Conservation (phyloP, 306 rosid genomes). For the Lupinus albus region DNA sequence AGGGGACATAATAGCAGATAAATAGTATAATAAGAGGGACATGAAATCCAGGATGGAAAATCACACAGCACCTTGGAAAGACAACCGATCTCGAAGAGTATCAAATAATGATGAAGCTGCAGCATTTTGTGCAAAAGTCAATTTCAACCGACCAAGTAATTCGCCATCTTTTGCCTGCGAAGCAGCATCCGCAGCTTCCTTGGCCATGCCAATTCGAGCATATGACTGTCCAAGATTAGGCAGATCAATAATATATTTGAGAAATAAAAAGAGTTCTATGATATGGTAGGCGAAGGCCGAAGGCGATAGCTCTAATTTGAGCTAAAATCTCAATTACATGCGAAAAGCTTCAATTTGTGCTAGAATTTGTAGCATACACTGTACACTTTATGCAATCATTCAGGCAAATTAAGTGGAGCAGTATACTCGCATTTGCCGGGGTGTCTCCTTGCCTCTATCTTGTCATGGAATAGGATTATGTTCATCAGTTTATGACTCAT, state of each 20-base stretch:
- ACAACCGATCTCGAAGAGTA: conserved; percentile 79
- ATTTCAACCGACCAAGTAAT: conserved; percentile 85
- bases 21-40: not conserved
- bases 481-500: conserved; percentile 5
- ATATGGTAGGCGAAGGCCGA: conserved; percentile 11
- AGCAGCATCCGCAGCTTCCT: conserved; percentile 99
- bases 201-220: conserved; percentile 94
- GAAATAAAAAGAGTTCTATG: not conserved
- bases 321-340: conserved; percentile 12
- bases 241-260: conserved; percentile 17
- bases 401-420: not conserved
- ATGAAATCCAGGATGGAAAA: conserved; percentile 22
- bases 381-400: conserved; percentile 15
- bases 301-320: conserved; percentile 32
- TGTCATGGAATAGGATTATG: not conserved
- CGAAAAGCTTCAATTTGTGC: conserved; percentile 32
- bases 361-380: not conserved
- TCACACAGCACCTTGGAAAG: conserved; percentile 77
- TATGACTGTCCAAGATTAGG: conserved; percentile 64
- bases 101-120: conserved; percentile 84
- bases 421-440: not conserved
- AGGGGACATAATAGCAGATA: not conserved
- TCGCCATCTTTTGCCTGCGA: conserved; percentile 95
- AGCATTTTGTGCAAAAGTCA: conserved; percentile 77
- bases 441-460: not conserved